Conservation (phyloP, 352 stramenopile species). For the Albugo candida region DNA sequence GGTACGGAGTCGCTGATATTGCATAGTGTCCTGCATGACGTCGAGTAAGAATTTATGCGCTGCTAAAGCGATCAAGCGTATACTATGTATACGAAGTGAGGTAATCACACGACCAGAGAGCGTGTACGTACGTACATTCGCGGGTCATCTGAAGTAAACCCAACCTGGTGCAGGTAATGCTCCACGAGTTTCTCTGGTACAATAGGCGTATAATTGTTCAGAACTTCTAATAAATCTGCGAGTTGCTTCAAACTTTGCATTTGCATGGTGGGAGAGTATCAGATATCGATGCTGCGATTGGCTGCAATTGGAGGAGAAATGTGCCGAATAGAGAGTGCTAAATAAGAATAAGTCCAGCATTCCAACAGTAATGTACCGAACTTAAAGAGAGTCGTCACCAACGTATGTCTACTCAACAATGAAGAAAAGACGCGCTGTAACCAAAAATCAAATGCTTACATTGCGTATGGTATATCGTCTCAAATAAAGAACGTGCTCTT, state of each 20-base stretch:
- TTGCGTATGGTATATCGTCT: too few relatives aligned
- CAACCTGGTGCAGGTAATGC: slow-evolving; percentile 51
- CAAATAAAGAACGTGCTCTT: too few relatives aligned
- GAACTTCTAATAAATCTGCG: slow-evolving; percentile 40
- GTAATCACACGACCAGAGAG: background rate
- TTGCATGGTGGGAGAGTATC: too few relatives aligned
- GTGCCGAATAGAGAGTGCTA: too few relatives aligned
- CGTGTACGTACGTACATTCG: slow-evolving; percentile 21
- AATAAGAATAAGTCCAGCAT: too few relatives aligned
- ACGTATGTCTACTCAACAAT: too few relatives aligned
- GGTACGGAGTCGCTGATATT: slow-evolving; percentile 50
- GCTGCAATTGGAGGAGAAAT: too few relatives aligned
- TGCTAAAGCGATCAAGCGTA: slow-evolving; percentile 38
- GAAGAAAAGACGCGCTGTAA: too few relatives aligned
- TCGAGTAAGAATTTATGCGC: slow-evolving; percentile 71
- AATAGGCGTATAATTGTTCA: slow-evolving; percentile 38
- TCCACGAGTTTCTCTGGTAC: slow-evolving; percentile 56
- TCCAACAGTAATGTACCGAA: too few relatives aligned
- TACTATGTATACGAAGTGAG: slow-evolving; percentile 10
- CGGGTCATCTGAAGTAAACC: slow-evolving; percentile 44
- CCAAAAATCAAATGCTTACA: too few relatives aligned
- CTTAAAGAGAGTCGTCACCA: too few relatives aligned
- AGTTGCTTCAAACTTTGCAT: slow-evolving; percentile 35
- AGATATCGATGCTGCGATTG: too few relatives aligned
- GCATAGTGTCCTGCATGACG: slow-evolving; percentile 56